These are phyloP conservation scores for Calonectria crousiana DNA, from an alignment of 2,329 filamentous ascomycete species.

Conservation along the genomic window DNA sequence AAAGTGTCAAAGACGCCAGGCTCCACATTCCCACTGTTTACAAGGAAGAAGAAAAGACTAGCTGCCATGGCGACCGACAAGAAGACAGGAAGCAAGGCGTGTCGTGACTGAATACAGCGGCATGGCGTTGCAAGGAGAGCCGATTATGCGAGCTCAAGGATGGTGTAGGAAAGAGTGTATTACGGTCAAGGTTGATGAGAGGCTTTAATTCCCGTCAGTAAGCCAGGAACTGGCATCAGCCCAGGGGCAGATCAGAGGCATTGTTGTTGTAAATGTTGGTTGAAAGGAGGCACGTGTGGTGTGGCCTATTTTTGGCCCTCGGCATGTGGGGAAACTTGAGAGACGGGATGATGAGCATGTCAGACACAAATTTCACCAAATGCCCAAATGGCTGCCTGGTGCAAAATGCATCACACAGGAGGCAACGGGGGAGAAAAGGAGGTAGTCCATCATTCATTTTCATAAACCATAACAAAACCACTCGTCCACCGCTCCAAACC, in stretches of 20 bases:
- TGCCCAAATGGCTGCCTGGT: background rate
- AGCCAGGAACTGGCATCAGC: background rate
- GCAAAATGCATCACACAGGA: background rate
- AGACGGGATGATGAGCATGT: slow-evolving; percentile 1
- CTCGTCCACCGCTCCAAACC: slow-evolving; percentile 1
- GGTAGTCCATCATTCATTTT: background rate
- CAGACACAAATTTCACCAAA: background rate
- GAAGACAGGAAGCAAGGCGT: slow-evolving; percentile 8
- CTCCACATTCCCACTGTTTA: slow-evolving; percentile 40
- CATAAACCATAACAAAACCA: background rate
- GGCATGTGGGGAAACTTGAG: background rate
- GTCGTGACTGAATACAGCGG: background rate
- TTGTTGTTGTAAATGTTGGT: background rate
- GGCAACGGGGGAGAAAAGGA: background rate
- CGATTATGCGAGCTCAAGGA: background rate
- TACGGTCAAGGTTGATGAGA: background rate
- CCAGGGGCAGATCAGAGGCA: background rate
- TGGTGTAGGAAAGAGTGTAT: background rate
- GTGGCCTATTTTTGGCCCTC: slow-evolving; percentile 6
- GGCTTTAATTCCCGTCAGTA: background rate
- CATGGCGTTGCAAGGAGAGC: background rate
- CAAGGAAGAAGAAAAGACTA: slow-evolving; percentile 39
- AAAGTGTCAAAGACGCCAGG: slow-evolving; percentile 32
- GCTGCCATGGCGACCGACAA: slow-evolving; percentile 37
- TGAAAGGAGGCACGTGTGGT: slow-evolving; percentile 10